These are phyloP conservation scores for Clavispora asparagi DNA, from an alignment of 805 yeast species.

Conservation along the genomic window DNA sequence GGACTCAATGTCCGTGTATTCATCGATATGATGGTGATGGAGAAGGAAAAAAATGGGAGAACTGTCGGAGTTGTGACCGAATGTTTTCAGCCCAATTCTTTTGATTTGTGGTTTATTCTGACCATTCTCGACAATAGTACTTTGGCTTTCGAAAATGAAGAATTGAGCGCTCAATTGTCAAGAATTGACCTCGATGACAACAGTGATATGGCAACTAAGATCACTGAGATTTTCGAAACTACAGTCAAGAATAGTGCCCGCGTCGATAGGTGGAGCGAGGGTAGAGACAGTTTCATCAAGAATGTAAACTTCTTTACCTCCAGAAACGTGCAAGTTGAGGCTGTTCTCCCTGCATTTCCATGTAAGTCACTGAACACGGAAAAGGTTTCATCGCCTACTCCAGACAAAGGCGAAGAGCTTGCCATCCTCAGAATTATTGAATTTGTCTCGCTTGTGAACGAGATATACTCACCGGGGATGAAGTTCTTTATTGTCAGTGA, in stretches of 20 bases:
- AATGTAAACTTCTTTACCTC: slow-evolving; percentile 45
- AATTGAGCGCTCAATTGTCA: neutral
- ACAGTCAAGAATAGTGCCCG: slow-evolving; percentile 43
- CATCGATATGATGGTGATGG: neutral
- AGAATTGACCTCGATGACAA: neutral
- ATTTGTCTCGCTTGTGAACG: slow-evolving; percentile 24
- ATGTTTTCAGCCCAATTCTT: slow-evolving; percentile 15
- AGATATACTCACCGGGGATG: slow-evolving; percentile 51
- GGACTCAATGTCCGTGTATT: neutral
- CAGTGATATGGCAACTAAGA: neutral
- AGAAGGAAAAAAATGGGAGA: slow-evolving; percentile 5
- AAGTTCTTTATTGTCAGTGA: slow-evolving; percentile 55
- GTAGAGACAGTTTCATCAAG: slow-evolving; percentile 35
- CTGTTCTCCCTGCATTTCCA: slow-evolving; percentile 61
- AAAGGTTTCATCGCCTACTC: slow-evolving; percentile 45
- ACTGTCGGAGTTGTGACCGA: slow-evolving; percentile 27
- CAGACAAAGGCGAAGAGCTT: slow-evolving; percentile 49
- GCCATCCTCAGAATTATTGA: slow-evolving; percentile 28
- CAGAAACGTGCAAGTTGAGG: slow-evolving; percentile 44
- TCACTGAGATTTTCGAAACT: slow-evolving; percentile 35
- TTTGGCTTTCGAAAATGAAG: slow-evolving; percentile 6
- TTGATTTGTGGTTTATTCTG: slow-evolving; percentile 31
- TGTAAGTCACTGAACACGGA: slow-evolving; percentile 55
- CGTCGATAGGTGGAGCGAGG: slow-evolving; percentile 45
- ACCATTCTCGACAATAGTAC: slow-evolving; percentile 20